These are phyloP conservation scores for Erysimum cheiranthoides DNA, from an alignment of 345 rosid genomes.

Conservation along the genomic window DNA sequence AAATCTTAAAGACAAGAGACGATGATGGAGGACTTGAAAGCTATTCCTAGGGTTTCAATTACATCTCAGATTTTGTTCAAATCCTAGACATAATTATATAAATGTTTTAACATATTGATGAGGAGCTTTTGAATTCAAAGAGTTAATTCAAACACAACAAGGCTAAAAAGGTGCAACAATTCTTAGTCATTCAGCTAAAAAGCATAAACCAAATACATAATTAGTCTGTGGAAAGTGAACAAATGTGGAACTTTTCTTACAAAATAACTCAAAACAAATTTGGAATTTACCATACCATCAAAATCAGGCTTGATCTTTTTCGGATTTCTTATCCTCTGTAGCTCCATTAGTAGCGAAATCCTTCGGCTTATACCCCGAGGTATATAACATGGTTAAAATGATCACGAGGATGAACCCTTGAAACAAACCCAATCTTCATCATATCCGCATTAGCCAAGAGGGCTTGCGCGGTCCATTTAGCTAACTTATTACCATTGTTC, in stretches of 20 bases:
- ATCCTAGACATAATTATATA: too few relatives aligned
- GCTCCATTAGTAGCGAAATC: too few relatives aligned
- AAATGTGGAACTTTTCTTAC: too few relatives aligned
- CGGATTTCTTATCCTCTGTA: too few relatives aligned
- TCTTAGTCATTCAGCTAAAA: neutral
- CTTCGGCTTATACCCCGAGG: constrained; percentile 83
- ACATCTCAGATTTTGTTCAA: neutral
- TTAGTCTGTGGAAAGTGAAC: too few relatives aligned
- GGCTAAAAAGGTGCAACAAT: neutral
- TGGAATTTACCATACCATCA: too few relatives aligned
- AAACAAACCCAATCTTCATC: constrained; percentile 97
- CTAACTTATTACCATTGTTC: constrained; percentile 93
- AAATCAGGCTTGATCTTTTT: too few relatives aligned
- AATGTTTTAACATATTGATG: too few relatives aligned
- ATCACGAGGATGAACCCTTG: constrained; percentile 96
- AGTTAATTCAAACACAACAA: neutral
- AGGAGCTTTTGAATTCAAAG: neutral
- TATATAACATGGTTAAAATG: constrained; percentile 92
- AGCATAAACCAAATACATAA: neutral
- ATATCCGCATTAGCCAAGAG: constrained; percentile 84
- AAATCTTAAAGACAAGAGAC: neutral
- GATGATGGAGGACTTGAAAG: neutral
- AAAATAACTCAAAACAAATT: too few relatives aligned
- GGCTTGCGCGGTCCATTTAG: constrained; percentile 97
- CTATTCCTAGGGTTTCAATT: neutral